Conservation (phyloP, 2,329 filamentous ascomycete genomes). For the Talaromyces sp. region DNA sequence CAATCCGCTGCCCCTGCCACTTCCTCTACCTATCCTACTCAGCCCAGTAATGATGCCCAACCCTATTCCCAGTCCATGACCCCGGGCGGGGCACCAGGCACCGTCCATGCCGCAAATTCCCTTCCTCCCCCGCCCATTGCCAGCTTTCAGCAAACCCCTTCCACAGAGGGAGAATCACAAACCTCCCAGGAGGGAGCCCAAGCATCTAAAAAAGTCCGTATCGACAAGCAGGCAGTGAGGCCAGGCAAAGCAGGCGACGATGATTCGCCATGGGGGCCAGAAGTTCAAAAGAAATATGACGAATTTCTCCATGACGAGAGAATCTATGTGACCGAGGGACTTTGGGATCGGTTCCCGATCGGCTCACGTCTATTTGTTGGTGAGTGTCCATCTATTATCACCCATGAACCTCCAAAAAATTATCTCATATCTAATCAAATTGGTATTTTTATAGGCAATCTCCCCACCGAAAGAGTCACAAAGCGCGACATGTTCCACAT, state of each 20-base stretch:
- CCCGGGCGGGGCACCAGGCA: slow-evolving; percentile 40
- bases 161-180: slow-evolving; percentile 24
- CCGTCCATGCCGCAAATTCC: slow-evolving; percentile 35
- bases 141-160: slow-evolving; percentile 41
- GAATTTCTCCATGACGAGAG: slow-evolving; percentile 55
- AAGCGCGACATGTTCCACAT: slow-evolving; percentile 92
- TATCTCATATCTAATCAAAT: neutral
- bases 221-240: slow-evolving; percentile 30
- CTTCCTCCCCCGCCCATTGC: slow-evolving; percentile 46
- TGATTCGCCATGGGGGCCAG: slow-evolving; percentile 52
- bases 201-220: slow-evolving; percentile 27
- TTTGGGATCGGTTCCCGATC: slow-evolving; percentile 55
- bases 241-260: slow-evolving; percentile 34
- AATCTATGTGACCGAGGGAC: slow-evolving; percentile 54
- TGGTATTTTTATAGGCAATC: slow-evolving; percentile 65
- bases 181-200: slow-evolving; percentile 26
- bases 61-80: slow-evolving; percentile 27
- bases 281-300: slow-evolving; percentile 54
- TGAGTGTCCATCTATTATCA: slow-evolving; percentile 35
- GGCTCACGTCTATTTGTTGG: slow-evolving; percentile 55
- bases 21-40: slow-evolving; percentile 31
- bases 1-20: slow-evolving; percentile 32
- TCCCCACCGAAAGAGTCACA: slow-evolving; percentile 88
- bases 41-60: slow-evolving; percentile 39
- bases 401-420: too few species aligned